Evolutionary conservation across 1,139 yeast species (phyloP), one percentile per base, ranked within the genome.

Genomic region (Yamadazyma sp.): DNA sequence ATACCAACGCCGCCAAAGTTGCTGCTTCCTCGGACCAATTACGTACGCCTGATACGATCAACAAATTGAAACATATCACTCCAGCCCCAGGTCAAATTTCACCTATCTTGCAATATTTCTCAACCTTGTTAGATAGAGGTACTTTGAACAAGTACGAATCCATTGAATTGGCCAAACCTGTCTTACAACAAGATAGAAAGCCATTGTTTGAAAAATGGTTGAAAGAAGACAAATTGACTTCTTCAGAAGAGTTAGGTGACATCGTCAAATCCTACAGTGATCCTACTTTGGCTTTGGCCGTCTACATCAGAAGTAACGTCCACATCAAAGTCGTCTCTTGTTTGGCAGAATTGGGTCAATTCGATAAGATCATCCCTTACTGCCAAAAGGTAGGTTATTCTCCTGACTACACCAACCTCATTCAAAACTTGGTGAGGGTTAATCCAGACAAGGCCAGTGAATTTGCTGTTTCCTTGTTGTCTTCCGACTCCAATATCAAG

Each of bases 381-480:
- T 86, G 96, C 64, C 85, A 87, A 64, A 87, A 88, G 69, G 95
- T 85, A 44, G 82, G 82, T 47, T 92, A 84, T 67, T 79, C 80
- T 52, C 98, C 99, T 43, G 95, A 94, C 65, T 94, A 82, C 64
- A 79, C 95, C 37, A 86, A 87, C 47, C 76, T 94, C 66, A 80
- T 94, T 55, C 97, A 95, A 62, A 87, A 88, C 64, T 79, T 94
- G 58, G 83, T 92, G 37, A 81, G 97, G 62, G 82, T 87, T 34
- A 89, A 87, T 59, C 97, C 98, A n/a, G 99, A 94, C 57, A 88
- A 88, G 64, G 98, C 97, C 22, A 87, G 96, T 40, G 98, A 92
- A 64, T 92, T 94, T 69, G 98, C 98, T 11, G 83, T 91, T 33
- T 86, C 89, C 49, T 75, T 94, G 46, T 79, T 88, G 49, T 75